Percentiles rank a stretch among this genome's conserved stretches.
Evolutionary conservation across 129 eudicot species (phyloP).

Genomic region (Pittosporum tobira): DNA sequence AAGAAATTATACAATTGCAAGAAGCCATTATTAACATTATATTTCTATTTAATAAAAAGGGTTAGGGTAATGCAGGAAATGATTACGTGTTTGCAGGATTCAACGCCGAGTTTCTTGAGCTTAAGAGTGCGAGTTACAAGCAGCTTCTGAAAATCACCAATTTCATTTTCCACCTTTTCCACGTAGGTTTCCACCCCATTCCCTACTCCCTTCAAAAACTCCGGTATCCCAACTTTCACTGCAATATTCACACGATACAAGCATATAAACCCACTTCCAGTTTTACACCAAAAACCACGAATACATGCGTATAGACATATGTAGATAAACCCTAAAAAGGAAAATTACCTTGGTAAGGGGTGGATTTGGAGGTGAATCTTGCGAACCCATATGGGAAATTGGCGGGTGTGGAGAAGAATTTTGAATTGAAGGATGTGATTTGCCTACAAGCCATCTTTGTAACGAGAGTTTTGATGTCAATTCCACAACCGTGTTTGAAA

Average conservation of each 20-base stretch:
- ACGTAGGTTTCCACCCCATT: slow-evolving; percentile 76
- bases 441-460: slow-evolving; percentile 55
- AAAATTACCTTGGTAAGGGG: slow-evolving; percentile 44
- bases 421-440: slow-evolving; percentile 17
- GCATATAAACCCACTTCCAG: not conserved
- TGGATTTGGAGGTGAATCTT: slow-evolving; percentile 57
- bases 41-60: not conserved
- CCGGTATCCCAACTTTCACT: slow-evolving; percentile 91
- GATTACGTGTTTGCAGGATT: slow-evolving; percentile 69
- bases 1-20: not conserved
- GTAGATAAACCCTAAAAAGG: not conserved
- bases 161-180: slow-evolving; percentile 69
- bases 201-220: slow-evolving; percentile 78
- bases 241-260: slow-evolving; percentile 14
- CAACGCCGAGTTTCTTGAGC: slow-evolving; percentile 71
- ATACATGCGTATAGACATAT: not conserved
- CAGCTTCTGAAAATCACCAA: slow-evolving; percentile 74
- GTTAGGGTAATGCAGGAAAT: not conserved
- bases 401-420: slow-evolving; percentile 13
- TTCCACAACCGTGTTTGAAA: too few species aligned
- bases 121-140: slow-evolving; percentile 69
- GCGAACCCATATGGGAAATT: slow-evolving; percentile 29
- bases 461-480: too few species aligned
- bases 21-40: not conserved
- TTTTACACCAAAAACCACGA: not conserved